Conservation (phyloP, 305 asterid species). For the Solanum chacoense region DNA sequence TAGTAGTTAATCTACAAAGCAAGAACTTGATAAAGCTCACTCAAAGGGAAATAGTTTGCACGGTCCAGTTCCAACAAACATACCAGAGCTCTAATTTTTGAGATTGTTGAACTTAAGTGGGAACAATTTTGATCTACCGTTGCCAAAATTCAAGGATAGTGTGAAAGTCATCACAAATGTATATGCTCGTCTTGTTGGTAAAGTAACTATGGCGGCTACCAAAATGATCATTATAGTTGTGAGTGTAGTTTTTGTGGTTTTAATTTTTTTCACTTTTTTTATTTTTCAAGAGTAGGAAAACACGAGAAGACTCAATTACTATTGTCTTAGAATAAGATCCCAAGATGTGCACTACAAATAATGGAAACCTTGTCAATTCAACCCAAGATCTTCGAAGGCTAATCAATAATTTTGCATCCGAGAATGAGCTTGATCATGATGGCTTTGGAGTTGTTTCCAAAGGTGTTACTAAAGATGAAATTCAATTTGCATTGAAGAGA, state of each 20-base stretch:
- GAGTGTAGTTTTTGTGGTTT: background rate
- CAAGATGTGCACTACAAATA: background rate
- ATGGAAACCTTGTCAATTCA: constrained; percentile 12
- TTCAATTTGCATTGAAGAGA: constrained; percentile 55
- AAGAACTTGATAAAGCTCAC: too few species aligned
- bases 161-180: background rate
- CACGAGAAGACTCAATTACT: background rate
- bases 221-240: background rate
- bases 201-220: background rate
- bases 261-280: background rate
- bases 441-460: constrained; percentile 39
- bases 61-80: background rate
- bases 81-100: background rate
- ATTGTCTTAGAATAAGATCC: background rate
- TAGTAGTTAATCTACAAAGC: too few species aligned
- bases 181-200: background rate
- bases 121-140: background rate
- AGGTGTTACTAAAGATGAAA: constrained; percentile 38
- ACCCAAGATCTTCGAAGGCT: too few species aligned
- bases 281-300: background rate
- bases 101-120: background rate
- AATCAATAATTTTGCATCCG: constrained; percentile 35
- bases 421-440: constrained; percentile 68
- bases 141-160: background rate
- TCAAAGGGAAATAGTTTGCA: background rate